Evolutionary conservation across 1,139 yeast genomes (phyloP).

Genomic region (Arxiozyma telluris): DNA sequence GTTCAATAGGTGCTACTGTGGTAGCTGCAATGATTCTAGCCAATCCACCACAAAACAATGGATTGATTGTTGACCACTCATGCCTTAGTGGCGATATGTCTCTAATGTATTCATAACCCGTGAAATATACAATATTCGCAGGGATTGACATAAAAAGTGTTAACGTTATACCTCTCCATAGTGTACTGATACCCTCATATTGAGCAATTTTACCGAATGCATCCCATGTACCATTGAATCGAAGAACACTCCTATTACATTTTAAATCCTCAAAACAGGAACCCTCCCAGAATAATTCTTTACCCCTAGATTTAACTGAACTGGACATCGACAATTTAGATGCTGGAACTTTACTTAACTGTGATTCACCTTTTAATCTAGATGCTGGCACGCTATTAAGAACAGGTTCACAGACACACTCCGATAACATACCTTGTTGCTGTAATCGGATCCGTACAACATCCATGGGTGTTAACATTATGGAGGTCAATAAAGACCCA

Average conservation of each 20-base stretch:
- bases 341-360: constrained; percentile 5
- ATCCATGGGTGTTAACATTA: constrained; percentile 87
- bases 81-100: constrained; percentile 57
- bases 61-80: constrained; percentile 47
- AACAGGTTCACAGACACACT: constrained; percentile 25
- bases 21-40: constrained; percentile 85
- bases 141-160: constrained; percentile 88
- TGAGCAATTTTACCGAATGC: constrained; percentile 59
- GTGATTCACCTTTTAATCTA: constrained; percentile 10
- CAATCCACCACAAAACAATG: constrained; percentile 74
- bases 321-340: constrained; percentile 7
- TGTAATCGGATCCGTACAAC: constrained; percentile 86
- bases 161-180: constrained; percentile 85
- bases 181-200: constrained; percentile 64
- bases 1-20: constrained; percentile 77
- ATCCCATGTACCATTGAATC: constrained; percentile 53
- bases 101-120: constrained; percentile 81
- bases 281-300: constrained; percentile 36
- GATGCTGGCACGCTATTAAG: constrained; percentile 6
- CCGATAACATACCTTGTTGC: constrained; percentile 65
- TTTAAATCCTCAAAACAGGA: constrained; percentile 27
- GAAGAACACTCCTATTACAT: constrained; percentile 20
- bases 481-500: constrained; percentile 82
- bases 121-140: constrained; percentile 84
- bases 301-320: constrained; percentile 3